Conservation (phyloP, 2,329 filamentous ascomycete genomes). For the Macrophomina tecta region DNA sequence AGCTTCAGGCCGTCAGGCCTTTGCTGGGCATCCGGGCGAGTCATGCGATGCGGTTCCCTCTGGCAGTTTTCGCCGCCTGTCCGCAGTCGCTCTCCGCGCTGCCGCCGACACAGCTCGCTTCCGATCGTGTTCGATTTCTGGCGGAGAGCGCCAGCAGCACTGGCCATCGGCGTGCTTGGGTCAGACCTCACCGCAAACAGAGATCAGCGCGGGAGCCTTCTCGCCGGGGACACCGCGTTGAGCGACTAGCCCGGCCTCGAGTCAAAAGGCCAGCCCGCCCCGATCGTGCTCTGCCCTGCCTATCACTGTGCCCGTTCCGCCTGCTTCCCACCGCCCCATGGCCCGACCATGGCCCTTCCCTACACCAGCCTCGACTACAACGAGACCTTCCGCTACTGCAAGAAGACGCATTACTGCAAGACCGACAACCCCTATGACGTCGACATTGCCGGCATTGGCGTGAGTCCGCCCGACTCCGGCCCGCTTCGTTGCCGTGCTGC, state of each 20-base stretch:
- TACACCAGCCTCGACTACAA: not conserved
- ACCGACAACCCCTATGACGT: conserved; percentile 18
- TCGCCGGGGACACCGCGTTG: not conserved
- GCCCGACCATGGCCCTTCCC: not conserved
- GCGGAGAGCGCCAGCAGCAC: no score
- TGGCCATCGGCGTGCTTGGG: no score
- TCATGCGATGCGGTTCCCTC: no score
- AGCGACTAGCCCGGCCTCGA: not conserved
- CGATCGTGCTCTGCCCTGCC: not conserved
- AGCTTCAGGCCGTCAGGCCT: no score
- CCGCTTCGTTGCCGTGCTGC: not conserved
- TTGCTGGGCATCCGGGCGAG: no score
- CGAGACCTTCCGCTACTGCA: conserved; percentile 11
- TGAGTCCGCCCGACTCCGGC: not conserved
- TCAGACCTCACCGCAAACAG: not conserved
- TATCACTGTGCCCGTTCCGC: not conserved
- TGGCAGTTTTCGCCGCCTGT: no score
- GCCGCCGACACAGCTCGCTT: no score
- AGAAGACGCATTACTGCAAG: not conserved
- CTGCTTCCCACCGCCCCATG: not conserved
- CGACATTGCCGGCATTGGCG: conserved; percentile 19
- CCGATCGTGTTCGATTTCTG: no score
- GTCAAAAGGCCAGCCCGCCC: not conserved
- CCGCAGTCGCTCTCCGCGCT: no score
- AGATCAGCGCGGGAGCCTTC: not conserved